These are phyloP conservation scores for Gastrolobium bilobum DNA, from an alignment of 306 rosid genomes.

Conservation along the genomic window DNA sequence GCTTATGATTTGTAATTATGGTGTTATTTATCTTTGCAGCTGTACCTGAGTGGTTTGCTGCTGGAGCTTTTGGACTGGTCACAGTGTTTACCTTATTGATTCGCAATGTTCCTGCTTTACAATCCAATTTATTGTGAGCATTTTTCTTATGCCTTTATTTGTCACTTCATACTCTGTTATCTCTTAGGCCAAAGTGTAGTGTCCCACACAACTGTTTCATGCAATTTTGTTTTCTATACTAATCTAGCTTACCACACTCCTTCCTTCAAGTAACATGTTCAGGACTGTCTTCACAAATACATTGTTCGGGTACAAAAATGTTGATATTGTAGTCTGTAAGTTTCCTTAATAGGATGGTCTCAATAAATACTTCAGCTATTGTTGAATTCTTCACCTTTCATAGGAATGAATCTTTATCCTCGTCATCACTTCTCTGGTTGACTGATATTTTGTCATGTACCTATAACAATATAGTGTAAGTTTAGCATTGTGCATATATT, in stretches of 20 bases:
- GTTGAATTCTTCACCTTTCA: slow-evolving; percentile 38
- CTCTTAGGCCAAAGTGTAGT: slow-evolving; percentile 21
- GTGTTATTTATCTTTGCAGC: slow-evolving; percentile 62
- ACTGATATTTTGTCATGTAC: slow-evolving; percentile 21
- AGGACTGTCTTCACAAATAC: slow-evolving; percentile 32
- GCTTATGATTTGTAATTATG: slow-evolving; percentile 33
- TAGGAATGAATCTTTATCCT: slow-evolving; percentile 30
- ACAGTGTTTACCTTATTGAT: slow-evolving; percentile 89
- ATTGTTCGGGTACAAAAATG: slow-evolving; percentile 5
- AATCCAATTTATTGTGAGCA: slow-evolving; percentile 83
- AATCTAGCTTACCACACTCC: slow-evolving; percentile 34
- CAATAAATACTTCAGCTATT: slow-evolving; percentile 31
- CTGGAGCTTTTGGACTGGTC: slow-evolving; percentile 92
- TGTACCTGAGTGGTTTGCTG: slow-evolving; percentile 96
- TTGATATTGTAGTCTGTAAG: slow-evolving; percentile 25
- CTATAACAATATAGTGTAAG: slow-evolving; percentile 9
- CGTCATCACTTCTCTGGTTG: slow-evolving; percentile 24
- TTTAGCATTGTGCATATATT: slow-evolving; percentile 27
- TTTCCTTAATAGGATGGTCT: slow-evolving; percentile 43
- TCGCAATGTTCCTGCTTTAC: slow-evolving; percentile 92
- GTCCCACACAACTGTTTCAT: slow-evolving; percentile 13
- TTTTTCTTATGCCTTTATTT: slow-evolving; percentile 36
- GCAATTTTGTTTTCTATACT: slow-evolving; percentile 34
- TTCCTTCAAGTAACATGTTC: slow-evolving; percentile 25
- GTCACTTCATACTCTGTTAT: slow-evolving; percentile 19